Evolutionary conservation across 2,329 filamentous ascomycete species (phyloP), one percentile per base, ranked within the genome.

Genomic region (Exophiala sideris): DNA sequence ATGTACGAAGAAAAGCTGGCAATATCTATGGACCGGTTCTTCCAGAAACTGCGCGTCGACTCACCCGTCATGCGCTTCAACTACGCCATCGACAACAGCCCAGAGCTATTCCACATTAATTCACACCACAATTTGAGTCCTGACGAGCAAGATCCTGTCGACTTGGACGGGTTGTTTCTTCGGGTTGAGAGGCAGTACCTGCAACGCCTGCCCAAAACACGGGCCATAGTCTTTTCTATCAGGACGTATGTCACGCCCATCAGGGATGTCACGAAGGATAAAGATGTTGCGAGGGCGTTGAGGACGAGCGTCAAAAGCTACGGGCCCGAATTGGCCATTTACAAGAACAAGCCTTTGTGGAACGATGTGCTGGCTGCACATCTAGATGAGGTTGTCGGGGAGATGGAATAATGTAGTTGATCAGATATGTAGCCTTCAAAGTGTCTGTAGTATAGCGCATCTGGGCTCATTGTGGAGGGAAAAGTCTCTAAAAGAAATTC

Each of bases 271-370:
- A 48, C 46, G 5, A 48, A 48, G 18, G 46, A 48, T 16, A 39
- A 33, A 16, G 46, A 48, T 4, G 33, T 48, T 7, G 46, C 46
- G 9, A 14, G 11, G 1, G 46, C 46, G 11, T 33, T 48, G 46
- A 48, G 46, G 46, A 48, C 46, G 35, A 48, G 35, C 33, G 35
- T 38, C 7, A 20, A 38, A 8, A 48, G 46, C 33, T 48, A 48
- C 33, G 35, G 35, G 14, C 46, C 46, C 8, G 46, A 48, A 24
- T 16, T 48, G 11, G 46, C 46, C 14, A 11, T 8, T 12, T 48
- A 48, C 35, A 48, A 48, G 46, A 48, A 48, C 35, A 48, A 48
- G 46, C 35, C 46, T 14, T 21, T 48, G 33, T 48, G 46, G 46
- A 14, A 48, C 11, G 35, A 48, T 16, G 46, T 39, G 12, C 16